Percentiles rank a stretch among this genome's conserved stretches.
Conservation (phyloP, 73 alveolate genomes). For the Paramecium tetraurelia region DNA sequence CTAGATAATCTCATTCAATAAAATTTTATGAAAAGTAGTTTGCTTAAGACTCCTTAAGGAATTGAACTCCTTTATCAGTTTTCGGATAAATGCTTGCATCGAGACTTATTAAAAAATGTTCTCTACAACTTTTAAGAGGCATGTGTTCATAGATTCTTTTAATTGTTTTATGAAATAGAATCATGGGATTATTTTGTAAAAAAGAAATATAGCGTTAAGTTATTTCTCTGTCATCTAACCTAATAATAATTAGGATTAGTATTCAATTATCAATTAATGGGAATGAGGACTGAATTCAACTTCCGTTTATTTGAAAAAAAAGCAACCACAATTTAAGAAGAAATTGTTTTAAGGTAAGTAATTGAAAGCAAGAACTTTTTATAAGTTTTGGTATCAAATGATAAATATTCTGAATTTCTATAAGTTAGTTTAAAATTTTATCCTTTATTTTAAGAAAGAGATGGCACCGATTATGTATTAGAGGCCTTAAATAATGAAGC, state of each 20-base stretch:
- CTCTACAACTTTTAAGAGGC: neutral
- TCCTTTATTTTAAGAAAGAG: neutral
- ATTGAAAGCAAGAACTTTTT: neutral
- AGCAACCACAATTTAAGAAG: neutral
- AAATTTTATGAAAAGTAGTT: neutral
- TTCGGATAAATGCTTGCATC: neutral
- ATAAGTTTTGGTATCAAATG: neutral
- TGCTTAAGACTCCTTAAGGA: neutral
- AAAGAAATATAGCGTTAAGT: neutral
- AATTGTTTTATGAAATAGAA: neutral
- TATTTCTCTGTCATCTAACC: neutral
- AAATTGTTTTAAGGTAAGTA: neutral
- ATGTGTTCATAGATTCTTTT: neutral
- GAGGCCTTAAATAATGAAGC: neutral
- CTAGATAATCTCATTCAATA: neutral
- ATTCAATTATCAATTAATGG: neutral
- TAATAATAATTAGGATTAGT: neutral
- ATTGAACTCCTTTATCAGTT: neutral
- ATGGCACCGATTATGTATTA: neutral
- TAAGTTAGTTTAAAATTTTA: neutral
- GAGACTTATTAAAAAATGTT: neutral
- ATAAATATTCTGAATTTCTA: neutral
- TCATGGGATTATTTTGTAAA: neutral
- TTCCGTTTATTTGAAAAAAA: neutral
- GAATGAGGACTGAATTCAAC: neutral